Base-by-base conservation (phyloP, 2,329 filamentous ascomycete species). In the Colletotrichum sp. region DNA sequence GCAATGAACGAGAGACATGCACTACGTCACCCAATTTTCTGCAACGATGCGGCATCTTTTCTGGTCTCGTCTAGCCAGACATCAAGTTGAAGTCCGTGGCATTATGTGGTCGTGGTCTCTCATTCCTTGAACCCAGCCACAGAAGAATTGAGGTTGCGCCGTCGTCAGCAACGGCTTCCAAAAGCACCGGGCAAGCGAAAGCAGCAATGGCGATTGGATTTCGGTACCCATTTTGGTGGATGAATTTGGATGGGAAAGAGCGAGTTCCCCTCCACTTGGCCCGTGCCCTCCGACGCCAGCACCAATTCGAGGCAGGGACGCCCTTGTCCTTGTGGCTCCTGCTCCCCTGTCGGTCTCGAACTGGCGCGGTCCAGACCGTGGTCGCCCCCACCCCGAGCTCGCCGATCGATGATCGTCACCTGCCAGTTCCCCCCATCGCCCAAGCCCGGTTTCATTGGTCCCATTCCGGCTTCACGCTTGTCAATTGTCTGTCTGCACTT, bases 321-420 rank as follows among this genome's bases (percentile, higher is more conserved):
- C 1, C 30, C 61, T 32, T 36, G 61, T 19, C 15, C 22, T 7
- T 4, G 32, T 19, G 19, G 28, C 13, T 32, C 19, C n/a, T 39
- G 3, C 57, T 8, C 69, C 64, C 70, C 63, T 73, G 70, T 68
- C 59, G 57, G 70, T 68, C 70, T 64, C 22, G 70, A 52, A 65
- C 34, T 68, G 70, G 73, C 57, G 64, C 64, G 64, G 70, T 75
- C 73, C 48, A 68, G 73, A 75, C 70, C 59, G 64, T 48, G 59
- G 71, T 75, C 70, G 64, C 55, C 70, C 44, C 64, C 70, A 48
- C 70, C 28, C 44, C 15, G 19, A 72, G 32, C 27, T 60, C 34
- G 59, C 70, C 73, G 70, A 75, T 75, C 70, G 34, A 73, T 59
- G 73, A 75, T 75, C 73, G 44, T 65, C 64, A 68, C 64, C 63